phyloP scores from a whole-genome alignment of 768 basidiomycete species.

The Leccinum barrowsii region DNA sequence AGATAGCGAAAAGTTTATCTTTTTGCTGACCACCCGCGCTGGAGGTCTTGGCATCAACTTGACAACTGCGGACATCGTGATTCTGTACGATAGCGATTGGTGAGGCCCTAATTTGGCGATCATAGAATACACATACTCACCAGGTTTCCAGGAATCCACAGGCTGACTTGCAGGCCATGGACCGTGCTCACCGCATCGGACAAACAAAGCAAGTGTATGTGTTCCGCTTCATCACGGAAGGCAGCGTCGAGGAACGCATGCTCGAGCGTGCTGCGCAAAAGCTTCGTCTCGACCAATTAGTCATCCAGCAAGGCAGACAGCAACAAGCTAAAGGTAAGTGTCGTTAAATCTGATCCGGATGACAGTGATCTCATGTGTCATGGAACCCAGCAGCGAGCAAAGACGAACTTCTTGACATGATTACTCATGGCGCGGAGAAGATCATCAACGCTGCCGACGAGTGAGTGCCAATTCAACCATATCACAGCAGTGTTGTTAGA shows the following conservation, averaged over 20 bases:
- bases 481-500: neutral
- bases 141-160: conserved; percentile 79
- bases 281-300: conserved; percentile 89
- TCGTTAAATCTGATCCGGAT: neutral
- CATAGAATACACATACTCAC: neutral
- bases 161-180: conserved; percentile 98
- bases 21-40: conserved; percentile 93
- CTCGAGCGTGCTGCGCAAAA: conserved; percentile 92
- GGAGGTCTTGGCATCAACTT: conserved; percentile 97
- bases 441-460: conserved; percentile 81
- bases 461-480: conserved; percentile 40
- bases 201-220: conserved; percentile 90
- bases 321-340: conserved; percentile 73
- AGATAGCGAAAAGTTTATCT: conserved; percentile 92
- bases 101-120: conserved; percentile 29
- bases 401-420: conserved; percentile 97
- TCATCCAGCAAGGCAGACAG: conserved; percentile 92
- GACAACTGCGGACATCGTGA: conserved; percentile 91
- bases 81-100: conserved; percentile 97
- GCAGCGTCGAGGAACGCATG: conserved; percentile 90
- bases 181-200: conserved; percentile 94
- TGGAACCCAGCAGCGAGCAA: conserved; percentile 73
- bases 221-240: conserved; percentile 80
- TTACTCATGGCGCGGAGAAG: conserved; percentile 94
- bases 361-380: neutral